Percentiles rank a stretch among this genome's conserved stretches.
phyloP scores from a whole-genome alignment of 345 rosid species.

The Tarenaya hassleriana region DNA sequence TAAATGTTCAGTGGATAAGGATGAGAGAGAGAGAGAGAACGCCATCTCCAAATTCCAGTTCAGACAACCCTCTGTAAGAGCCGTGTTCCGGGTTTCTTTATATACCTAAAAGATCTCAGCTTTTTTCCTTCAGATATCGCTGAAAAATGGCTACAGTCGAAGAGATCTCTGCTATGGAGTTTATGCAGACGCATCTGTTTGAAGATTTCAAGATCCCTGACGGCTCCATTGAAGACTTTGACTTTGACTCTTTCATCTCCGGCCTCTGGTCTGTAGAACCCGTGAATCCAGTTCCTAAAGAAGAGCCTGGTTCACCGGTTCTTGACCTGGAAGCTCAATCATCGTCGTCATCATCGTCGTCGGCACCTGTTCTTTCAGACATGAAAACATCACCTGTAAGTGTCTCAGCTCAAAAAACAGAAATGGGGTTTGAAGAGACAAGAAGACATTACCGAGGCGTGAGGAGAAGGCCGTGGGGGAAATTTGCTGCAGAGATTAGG shows the following conservation, averaged over 20 bases:
- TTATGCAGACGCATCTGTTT: slow-evolving; percentile 45
- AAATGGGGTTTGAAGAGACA: slow-evolving; percentile 18
- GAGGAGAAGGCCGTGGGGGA: slow-evolving; percentile 90
- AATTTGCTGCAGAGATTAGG: slow-evolving; percentile 89
- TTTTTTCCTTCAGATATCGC: too few species aligned
- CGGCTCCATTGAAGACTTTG: slow-evolving; percentile 30
- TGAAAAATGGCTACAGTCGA: slow-evolving; percentile 31
- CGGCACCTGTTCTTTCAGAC: slow-evolving; percentile 5
- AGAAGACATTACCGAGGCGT: slow-evolving; percentile 81
- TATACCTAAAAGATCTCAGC: too few species aligned
- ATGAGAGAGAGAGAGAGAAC: too few species aligned
- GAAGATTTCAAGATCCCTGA: slow-evolving; percentile 49
- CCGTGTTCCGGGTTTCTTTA: too few species aligned
- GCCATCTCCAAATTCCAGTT: too few species aligned
- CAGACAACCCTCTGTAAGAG: too few species aligned
- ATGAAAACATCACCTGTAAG: slow-evolving; percentile 25
- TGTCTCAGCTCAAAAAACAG: slow-evolving; percentile 19
- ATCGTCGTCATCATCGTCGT: slow-evolving; percentile 21
- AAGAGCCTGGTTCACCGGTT: slow-evolving; percentile 33
- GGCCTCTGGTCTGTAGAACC: slow-evolving; percentile 33
- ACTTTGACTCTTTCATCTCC: slow-evolving; percentile 24
- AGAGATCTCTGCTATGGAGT: slow-evolving; percentile 36
- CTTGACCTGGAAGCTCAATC: slow-evolving; percentile 19
- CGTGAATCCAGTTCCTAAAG: slow-evolving; percentile 26
- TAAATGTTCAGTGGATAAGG: too few species aligned